These are phyloP conservation scores for Dioszegia hungarica DNA, from an alignment of 768 basidiomycete species.

Conservation along the genomic window DNA sequence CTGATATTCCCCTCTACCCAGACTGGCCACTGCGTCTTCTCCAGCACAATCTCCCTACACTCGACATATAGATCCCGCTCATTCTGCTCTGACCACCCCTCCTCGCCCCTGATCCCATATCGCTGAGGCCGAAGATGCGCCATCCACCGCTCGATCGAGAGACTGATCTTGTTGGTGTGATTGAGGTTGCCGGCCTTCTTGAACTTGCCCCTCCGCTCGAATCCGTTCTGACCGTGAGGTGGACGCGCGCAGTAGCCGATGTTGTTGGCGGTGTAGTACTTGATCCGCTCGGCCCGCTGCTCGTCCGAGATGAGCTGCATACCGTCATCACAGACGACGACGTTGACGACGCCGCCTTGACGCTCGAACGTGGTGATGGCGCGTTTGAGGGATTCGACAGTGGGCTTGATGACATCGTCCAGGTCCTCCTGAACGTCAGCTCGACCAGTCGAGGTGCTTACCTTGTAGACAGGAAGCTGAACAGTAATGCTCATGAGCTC, in stretches of 20 bases:
- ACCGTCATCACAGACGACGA: constrained; percentile 79
- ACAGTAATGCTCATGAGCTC: constrained; percentile 43
- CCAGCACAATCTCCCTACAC: constrained; percentile 65
- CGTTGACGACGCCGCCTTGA: constrained; percentile 75
- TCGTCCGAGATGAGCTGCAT: constrained; percentile 62
- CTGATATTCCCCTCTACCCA: constrained; percentile 65
- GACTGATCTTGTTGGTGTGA: constrained; percentile 65
- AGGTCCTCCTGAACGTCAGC: constrained; percentile 37
- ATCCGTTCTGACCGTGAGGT: constrained; percentile 64
- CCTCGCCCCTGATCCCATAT: constrained; percentile 41
- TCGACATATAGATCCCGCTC: constrained; percentile 62
- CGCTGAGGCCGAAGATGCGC: constrained; percentile 51
- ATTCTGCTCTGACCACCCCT: constrained; percentile 60
- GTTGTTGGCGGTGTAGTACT: constrained; percentile 64
- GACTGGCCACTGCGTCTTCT: constrained; percentile 63
- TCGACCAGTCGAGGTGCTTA: too few relatives aligned
- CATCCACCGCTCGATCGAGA: constrained; percentile 58
- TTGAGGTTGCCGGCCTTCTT: constrained; percentile 81
- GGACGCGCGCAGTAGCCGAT: constrained; percentile 81
- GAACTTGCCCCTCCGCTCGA: constrained; percentile 77
- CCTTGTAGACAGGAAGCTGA: constrained; percentile 70
- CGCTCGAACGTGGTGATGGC: constrained; percentile 80
- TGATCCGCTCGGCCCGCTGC: constrained; percentile 62
- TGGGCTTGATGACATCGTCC: constrained; percentile 54
- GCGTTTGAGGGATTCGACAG: constrained; percentile 67